These are phyloP conservation scores for Urtica urens DNA, from an alignment of 306 rosid genomes.

Conservation along the genomic window DNA sequence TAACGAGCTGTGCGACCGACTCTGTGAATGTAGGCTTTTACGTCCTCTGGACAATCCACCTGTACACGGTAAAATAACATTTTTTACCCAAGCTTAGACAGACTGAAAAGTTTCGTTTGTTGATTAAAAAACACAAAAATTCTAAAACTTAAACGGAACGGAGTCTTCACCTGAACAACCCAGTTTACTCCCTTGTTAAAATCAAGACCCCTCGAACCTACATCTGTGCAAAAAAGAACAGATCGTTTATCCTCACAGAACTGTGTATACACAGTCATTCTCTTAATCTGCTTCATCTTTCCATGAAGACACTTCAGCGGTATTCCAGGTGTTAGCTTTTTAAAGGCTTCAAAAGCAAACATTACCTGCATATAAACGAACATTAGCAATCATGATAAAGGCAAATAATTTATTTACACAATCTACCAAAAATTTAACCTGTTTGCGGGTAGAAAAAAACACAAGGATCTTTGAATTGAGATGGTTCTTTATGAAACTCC, in stretches of 20 bases:
- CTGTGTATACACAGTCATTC: slow-evolving; percentile 64
- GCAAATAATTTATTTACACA: background rate
- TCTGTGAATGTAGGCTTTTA: slow-evolving; percentile 81
- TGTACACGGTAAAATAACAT: slow-evolving; percentile 18
- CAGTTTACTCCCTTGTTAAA: slow-evolving; percentile 86
- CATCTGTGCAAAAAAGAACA: slow-evolving; percentile 83
- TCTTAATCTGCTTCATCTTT: slow-evolving; percentile 71
- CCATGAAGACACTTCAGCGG: slow-evolving; percentile 87
- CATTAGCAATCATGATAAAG: background rate
- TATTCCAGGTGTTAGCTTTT: slow-evolving; percentile 84
- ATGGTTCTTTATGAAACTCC: slow-evolving; percentile 90
- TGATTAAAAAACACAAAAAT: no score
- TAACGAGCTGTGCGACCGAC: slow-evolving; percentile 97
- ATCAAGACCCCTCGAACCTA: slow-evolving; percentile 94
- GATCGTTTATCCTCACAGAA: slow-evolving; percentile 77
- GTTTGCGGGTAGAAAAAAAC: slow-evolving; percentile 81
- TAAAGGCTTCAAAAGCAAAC: slow-evolving; percentile 75
- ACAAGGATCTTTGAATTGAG: slow-evolving; percentile 67
- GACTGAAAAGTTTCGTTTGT: no score
- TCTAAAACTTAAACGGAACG: slow-evolving; percentile 1
- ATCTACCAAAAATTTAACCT: slow-evolving; percentile 28
- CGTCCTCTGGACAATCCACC: slow-evolving; percentile 92
- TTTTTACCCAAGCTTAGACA: slow-evolving; percentile 2
- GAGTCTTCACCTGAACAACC: slow-evolving; percentile 81
- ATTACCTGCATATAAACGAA: slow-evolving; percentile 36